Evolutionary conservation across 2,329 filamentous ascomycete genomes (phyloP).

Genomic region (Pezicula carpinea): DNA sequence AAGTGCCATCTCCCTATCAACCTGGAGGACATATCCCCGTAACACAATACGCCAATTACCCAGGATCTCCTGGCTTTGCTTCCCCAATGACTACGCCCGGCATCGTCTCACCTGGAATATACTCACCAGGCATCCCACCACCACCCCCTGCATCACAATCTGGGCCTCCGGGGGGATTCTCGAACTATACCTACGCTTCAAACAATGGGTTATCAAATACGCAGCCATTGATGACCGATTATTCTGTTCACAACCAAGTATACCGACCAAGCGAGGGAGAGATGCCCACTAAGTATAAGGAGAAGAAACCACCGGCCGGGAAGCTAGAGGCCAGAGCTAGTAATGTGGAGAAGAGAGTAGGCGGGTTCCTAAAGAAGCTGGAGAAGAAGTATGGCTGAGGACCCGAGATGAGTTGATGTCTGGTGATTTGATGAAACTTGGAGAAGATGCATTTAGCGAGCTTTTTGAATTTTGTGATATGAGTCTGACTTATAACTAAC

Average conservation of each 20-base stretch:
- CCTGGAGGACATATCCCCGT: constrained; percentile 15
- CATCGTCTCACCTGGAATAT: constrained; percentile 19
- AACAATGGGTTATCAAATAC: constrained; percentile 19
- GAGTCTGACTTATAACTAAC: too few species aligned
- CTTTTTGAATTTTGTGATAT: too few species aligned
- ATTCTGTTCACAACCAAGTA: constrained; percentile 61
- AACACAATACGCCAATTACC: constrained; percentile 41
- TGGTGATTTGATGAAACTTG: neutral
- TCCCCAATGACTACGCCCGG: constrained; percentile 19
- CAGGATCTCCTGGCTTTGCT: constrained; percentile 40
- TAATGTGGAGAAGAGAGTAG: constrained; percentile 64
- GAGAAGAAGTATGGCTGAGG: constrained; percentile 54
- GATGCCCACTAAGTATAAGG: constrained; percentile 35
- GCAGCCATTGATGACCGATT: constrained; percentile 39
- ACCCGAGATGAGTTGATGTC: neutral
- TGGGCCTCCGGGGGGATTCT: constrained; percentile 44
- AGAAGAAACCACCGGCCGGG: constrained; percentile 41
- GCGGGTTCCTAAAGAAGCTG: constrained; percentile 70
- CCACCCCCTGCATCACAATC: constrained; percentile 13
- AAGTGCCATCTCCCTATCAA: neutral
- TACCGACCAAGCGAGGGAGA: constrained; percentile 67
- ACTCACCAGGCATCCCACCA: constrained; percentile 12
- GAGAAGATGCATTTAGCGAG: neutral
- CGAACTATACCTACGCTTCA: constrained; percentile 45
- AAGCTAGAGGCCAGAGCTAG: constrained; percentile 62